Evolutionary conservation across 768 basidiomycete genomes (phyloP), one percentile per base, ranked within the genome.

Genomic region (Tricholoma hemisulphureum): DNA sequence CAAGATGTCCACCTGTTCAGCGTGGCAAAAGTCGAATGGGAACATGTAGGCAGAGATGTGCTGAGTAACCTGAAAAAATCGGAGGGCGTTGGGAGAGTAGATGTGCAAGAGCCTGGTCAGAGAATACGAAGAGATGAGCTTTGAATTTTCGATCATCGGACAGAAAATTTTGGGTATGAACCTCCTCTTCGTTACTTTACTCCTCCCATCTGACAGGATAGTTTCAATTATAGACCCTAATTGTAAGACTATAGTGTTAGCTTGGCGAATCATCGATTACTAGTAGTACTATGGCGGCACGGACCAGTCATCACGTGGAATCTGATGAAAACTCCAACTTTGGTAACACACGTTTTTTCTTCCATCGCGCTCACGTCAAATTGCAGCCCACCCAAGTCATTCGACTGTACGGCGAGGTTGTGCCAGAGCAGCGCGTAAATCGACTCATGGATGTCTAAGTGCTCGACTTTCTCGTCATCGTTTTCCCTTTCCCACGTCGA

Each of bases 1-100:
- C 24, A 57, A 51, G 71, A 73, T 29, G 69, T 72, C 8, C 72
- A 72, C 39, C 45, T 73, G 7, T 69, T 66, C 59, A 67, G 66
- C 41, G 68, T 73, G 13, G 67, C 71, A 3, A 70, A 69, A 32
- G 48, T 60, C 8, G 62, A 66, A 10, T 72, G 72, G 72, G 58
- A 68, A 24, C 56, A 49, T 18, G 62, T 61, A 14, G 52, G 65
- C 34, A 61, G 64, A 5, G 62, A 65, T 43, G 62, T 72, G 2
- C n/a, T 73, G 34, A 56, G 58, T 13, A 63, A 59, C 11, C 46
- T 73, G 32, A 59, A 60, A 28, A 54, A 43, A 13, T 56, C 51
- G 3, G 57, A 65, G 13, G 71, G 68, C 2, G 66, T 73, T 14
- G 35, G 65, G 34, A 64, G 69, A 34, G 65, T 72, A 3, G 70